Evolutionary conservation across 768 basidiomycete species (phyloP), one percentile per base, ranked within the genome.

Genomic region (Trametes coccinea): DNA sequence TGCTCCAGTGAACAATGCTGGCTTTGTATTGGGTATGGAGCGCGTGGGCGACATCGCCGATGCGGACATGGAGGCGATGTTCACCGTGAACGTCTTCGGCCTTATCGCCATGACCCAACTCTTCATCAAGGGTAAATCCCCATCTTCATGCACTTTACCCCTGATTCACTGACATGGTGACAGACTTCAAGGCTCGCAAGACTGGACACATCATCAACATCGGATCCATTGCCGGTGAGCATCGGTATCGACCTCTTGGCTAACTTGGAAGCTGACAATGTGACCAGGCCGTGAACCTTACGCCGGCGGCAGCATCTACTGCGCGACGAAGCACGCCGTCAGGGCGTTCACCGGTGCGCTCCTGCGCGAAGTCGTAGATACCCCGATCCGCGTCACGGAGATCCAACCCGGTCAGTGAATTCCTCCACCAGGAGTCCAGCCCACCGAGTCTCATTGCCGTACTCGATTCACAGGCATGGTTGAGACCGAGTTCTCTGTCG

Each of bases 191-290:
- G 50, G 62, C 69, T 41, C 33, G 59, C 47, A 84, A 88, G 69
- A 77, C 84, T 4, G 92, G 93, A 0, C 94, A 95, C 77, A 79
- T 99, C 67, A 98, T 99, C 77, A 96, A 97, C 74, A 79, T 99
- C 52, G 95, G 97, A 7, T 96, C 94, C 10, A 84, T 99, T 60
- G 95, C 97, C 11, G 95, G 66, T 64, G n/a, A 14, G 57, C 34
- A 37, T 11, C 16, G 6, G 91, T 51, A 78, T 82, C 27, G 10
- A 17, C 27, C 4, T 14, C 8, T 11, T 11, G 14, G 17, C 16
- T 22, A 5, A 37, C 37, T 3, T 9, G 22, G 16, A 11, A 1
- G 34, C 37, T 29, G 9, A 54, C 37, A 5, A 8, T 17, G 5
- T 29, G 10, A 6, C 22, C 40, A 67, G 66, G 74, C 17, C 69